Conservation (phyloP, 2,329 filamentous ascomycete genomes). For the Aspergillus tubingensis region DNA sequence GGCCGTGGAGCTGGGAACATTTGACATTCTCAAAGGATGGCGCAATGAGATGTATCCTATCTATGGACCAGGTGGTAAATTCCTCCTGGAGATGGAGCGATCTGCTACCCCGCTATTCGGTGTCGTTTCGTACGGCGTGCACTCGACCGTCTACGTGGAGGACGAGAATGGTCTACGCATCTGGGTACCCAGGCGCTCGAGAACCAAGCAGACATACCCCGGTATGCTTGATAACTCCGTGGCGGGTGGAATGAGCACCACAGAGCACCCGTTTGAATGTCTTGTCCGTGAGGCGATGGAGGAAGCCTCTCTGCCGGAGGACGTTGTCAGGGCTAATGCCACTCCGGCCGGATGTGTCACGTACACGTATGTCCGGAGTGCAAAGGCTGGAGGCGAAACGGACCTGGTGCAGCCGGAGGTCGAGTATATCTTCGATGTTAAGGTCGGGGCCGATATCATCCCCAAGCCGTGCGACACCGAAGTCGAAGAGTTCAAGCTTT, state of each 20-base stretch:
- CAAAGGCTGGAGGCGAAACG: conserved; percentile 74
- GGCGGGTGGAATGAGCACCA: conserved; percentile 79
- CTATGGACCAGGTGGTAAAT: conserved; percentile 61
- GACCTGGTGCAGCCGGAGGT: conserved; percentile 85
- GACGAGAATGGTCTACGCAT: conserved; percentile 65
- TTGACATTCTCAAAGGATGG: conserved; percentile 76
- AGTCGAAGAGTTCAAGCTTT: conserved; percentile 80
- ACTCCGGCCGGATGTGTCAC: conserved; percentile 70
- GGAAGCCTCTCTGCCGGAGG: conserved; percentile 77
- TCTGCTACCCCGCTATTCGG: conserved; percentile 73
- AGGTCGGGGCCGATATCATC: conserved; percentile 67
- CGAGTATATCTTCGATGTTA: conserved; percentile 88
- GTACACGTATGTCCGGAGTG: conserved; percentile 80
- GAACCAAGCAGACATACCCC: conserved; percentile 80
- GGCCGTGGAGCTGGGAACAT: conserved; percentile 70
- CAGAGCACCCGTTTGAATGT: conserved; percentile 77
- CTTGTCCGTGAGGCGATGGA: conserved; percentile 84
- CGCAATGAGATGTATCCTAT: conserved; percentile 78
- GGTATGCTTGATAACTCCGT: conserved; percentile 96
- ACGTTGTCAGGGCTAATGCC: conserved; percentile 63
- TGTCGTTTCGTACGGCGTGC: conserved; percentile 74
- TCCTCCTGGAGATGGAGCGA: conserved; percentile 76
- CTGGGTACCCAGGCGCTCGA: conserved; percentile 79
- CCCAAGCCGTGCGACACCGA: conserved; percentile 84
- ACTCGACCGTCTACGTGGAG: conserved; percentile 73